Conservation (phyloP, 768 basidiomycete species). For the Coprinopsis cinerea region DNA sequence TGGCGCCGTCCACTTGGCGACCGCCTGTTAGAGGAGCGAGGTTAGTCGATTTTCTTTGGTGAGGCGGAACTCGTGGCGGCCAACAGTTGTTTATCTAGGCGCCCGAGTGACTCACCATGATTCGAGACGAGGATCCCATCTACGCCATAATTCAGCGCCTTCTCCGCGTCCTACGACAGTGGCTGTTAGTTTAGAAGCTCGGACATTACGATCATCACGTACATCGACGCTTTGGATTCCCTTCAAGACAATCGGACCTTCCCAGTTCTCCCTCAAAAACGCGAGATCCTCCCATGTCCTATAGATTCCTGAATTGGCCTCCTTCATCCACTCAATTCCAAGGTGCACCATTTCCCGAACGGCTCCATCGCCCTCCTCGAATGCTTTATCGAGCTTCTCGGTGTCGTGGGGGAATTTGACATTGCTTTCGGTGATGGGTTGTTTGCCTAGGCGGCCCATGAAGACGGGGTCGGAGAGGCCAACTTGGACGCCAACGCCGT, state of each 20-base stretch:
- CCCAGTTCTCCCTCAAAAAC: slow-evolving; percentile 68
- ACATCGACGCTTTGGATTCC: slow-evolving; percentile 66
- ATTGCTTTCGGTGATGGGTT: slow-evolving; percentile 34
- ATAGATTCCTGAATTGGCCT: slow-evolving; percentile 57
- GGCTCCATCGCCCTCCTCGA: slow-evolving; percentile 42
- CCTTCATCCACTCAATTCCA: slow-evolving; percentile 57
- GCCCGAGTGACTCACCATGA: slow-evolving; percentile 45
- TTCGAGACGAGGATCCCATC: slow-evolving; percentile 80
- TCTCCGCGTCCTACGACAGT: slow-evolving; percentile 52
- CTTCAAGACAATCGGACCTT: slow-evolving; percentile 71
- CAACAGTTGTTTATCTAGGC: not conserved
- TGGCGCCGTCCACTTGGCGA: slow-evolving; percentile 73
- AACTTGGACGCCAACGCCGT: slow-evolving; percentile 62
- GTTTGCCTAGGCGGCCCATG: slow-evolving; percentile 50
- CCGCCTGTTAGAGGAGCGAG: slow-evolving; percentile 39
- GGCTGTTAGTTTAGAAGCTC: not conserved
- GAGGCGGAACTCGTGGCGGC: not conserved
- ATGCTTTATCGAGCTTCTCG: slow-evolving; percentile 34
- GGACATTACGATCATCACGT: slow-evolving; percentile 14
- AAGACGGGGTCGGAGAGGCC: slow-evolving; percentile 74
- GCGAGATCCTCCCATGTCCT: slow-evolving; percentile 67
- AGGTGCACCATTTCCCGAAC: slow-evolving; percentile 35
- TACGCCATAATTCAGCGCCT: slow-evolving; percentile 54
- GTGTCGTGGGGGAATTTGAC: slow-evolving; percentile 58
- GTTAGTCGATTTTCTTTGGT: slow-evolving; percentile 1